These are phyloP conservation scores for Colletotrichum euphorbiae DNA, from an alignment of 2,329 filamentous ascomycete genomes.

Conservation along the genomic window DNA sequence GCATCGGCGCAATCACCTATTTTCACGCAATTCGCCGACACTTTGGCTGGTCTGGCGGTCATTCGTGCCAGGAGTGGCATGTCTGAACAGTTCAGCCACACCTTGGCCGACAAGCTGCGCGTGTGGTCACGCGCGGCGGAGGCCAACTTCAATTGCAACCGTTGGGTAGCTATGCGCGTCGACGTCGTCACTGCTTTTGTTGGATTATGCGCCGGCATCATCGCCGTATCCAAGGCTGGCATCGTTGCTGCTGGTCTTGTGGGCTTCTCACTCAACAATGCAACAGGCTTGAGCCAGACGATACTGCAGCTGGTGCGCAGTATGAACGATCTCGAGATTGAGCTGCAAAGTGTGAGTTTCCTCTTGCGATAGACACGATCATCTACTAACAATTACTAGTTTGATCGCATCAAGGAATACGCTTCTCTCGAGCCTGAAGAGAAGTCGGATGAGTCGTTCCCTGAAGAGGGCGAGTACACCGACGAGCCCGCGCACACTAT, in stretches of 20 bases:
- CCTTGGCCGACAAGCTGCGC: conserved; percentile 63
- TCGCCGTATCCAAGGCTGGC: conserved; percentile 62
- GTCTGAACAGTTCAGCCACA: conserved; percentile 57
- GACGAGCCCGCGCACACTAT: conserved; percentile 53
- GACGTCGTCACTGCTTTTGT: conserved; percentile 67
- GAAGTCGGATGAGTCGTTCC: conserved; percentile 54
- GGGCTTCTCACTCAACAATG: conserved; percentile 67
- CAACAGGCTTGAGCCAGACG: conserved; percentile 64
- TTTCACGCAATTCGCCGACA: conserved; percentile 68
- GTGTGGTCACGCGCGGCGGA: conserved; percentile 60
- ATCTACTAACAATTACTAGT: conserved; percentile 47
- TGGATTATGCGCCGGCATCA: conserved; percentile 62
- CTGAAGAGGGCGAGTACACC: conserved; percentile 53
- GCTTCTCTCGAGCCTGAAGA: conserved; percentile 59
- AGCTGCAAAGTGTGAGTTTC: conserved; percentile 65
- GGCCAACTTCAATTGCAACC: conserved; percentile 66
- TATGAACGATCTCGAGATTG: conserved; percentile 68
- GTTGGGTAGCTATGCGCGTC: conserved; percentile 67
- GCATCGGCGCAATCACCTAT: conserved; percentile 64
- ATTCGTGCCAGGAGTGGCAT: conserved; percentile 60
- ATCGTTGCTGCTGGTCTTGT: conserved; percentile 63
- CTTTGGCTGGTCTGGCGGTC: conserved; percentile 60
- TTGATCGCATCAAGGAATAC: conserved; percentile 62
- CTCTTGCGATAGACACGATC: accelerated
- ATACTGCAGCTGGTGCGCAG: conserved; percentile 64